Evolutionary conservation across 768 basidiomycete species (phyloP).

Genomic region (Boletus speciosus): DNA sequence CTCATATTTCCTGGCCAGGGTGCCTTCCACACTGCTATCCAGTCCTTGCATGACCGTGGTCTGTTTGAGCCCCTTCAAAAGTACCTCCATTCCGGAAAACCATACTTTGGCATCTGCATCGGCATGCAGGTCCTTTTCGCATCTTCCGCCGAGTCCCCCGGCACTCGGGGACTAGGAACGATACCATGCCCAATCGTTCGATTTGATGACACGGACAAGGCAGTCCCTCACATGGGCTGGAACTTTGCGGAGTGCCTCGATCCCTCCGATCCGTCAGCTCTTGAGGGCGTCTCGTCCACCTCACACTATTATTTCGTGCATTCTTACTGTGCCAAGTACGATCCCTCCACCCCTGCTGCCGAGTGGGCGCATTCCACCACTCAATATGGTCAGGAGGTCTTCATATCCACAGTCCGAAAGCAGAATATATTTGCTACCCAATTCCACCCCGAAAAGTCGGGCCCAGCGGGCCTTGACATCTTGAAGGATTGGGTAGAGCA

Average conservation of each 20-base stretch:
- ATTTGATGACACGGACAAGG: slow-evolving; percentile 71
- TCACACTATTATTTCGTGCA: slow-evolving; percentile 96
- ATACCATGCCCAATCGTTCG: slow-evolving; percentile 78
- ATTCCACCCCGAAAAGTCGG: slow-evolving; percentile 98
- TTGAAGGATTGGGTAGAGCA: slow-evolving; percentile 76
- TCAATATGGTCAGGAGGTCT: slow-evolving; percentile 91
- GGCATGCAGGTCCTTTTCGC: slow-evolving; percentile 96
- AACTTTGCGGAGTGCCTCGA: slow-evolving; percentile 68
- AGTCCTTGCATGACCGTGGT: slow-evolving; percentile 66
- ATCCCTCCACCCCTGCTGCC: slow-evolving; percentile 54
- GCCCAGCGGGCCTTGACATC: slow-evolving; percentile 77
- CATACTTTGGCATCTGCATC: slow-evolving; percentile 98
- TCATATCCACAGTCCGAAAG: slow-evolving; percentile 79
- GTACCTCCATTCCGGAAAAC: slow-evolving; percentile 84
- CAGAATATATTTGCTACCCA: slow-evolving; percentile 90
- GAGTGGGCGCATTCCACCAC: slow-evolving; percentile 84
- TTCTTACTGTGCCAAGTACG: slow-evolving; percentile 84
- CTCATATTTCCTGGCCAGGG: slow-evolving; percentile 98
- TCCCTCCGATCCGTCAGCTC: slow-evolving; percentile 34
- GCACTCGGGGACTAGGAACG: slow-evolving; percentile 69
- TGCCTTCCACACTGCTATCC: slow-evolving; percentile 84
- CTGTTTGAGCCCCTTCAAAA: slow-evolving; percentile 74
- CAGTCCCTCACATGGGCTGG: slow-evolving; percentile 99
- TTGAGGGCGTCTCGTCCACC: slow-evolving; percentile 47
- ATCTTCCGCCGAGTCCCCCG: slow-evolving; percentile 76